Evolutionary conservation across 2,329 filamentous ascomycete genomes (phyloP).

Genomic region (Pseudovirgaria hyperparasitica): DNA sequence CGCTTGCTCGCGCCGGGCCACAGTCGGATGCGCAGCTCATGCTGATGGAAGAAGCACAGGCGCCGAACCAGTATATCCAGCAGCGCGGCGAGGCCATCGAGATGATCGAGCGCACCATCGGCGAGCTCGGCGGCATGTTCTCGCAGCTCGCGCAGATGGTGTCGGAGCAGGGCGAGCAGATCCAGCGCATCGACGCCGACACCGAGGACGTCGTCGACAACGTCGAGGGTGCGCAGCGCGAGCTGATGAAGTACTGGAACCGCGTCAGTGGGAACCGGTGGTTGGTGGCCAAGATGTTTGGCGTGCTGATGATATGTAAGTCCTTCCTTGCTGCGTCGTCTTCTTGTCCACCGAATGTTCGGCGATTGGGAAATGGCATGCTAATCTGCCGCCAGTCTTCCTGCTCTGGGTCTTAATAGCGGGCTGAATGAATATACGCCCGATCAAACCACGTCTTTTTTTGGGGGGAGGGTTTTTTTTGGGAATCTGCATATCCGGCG

Average conservation of each 20-base stretch:
- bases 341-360: background rate
- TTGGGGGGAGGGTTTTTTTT: too few relatives aligned
- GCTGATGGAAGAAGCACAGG: conserved; percentile 84
- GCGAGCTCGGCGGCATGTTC: conserved; percentile 83
- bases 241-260: conserved; percentile 94
- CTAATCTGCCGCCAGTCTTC: conserved; percentile 18
- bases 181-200: conserved; percentile 92
- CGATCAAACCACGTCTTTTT: too few relatives aligned
- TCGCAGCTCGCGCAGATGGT: conserved; percentile 95
- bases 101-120: conserved; percentile 90
- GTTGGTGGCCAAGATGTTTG: conserved; percentile 76
- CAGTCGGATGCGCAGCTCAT: conserved; percentile 71
- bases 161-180: conserved; percentile 93
- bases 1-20: conserved; percentile 31
- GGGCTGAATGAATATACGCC: too few relatives aligned
- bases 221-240: conserved; percentile 88
- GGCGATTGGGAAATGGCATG: conserved; percentile 4
- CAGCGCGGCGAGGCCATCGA: conserved; percentile 93
- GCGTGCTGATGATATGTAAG: conserved; percentile 83
- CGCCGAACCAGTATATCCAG: conserved; percentile 78
- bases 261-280: conserved; percentile 89
- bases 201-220: conserved; percentile 98
- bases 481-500: too few relatives aligned
- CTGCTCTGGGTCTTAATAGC: conserved; percentile 57
- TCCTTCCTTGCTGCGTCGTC: too few relatives aligned